A percentile compares a stretch with the other conserved stretches of the same genome.
phyloP scores from a whole-genome alignment of 805 yeast species.

The Zygosaccharomyces gambellarensis region DNA sequence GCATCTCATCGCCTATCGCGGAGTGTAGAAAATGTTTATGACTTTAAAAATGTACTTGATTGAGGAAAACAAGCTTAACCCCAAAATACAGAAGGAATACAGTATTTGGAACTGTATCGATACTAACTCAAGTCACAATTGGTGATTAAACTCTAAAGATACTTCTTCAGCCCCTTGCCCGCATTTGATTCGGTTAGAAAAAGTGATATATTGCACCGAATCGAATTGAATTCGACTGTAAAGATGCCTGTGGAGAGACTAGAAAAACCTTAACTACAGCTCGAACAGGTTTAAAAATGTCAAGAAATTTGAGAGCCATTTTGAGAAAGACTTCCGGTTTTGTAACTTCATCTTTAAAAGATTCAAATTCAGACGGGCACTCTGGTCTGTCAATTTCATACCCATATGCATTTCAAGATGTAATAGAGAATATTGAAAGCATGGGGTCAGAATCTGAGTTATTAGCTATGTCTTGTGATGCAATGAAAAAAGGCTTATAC shows the following conservation, averaged over 20 bases:
- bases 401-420: conserved; percentile 19
- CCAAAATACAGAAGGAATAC: not conserved
- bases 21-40: not conserved
- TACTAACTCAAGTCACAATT: no score
- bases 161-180: no score
- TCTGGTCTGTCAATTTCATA: conserved; percentile 26
- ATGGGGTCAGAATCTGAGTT: conserved; percentile 9
- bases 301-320: conserved; percentile 14
- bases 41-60: not conserved
- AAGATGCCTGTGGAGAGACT: conserved; percentile 1
- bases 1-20: not conserved
- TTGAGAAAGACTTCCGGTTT: conserved; percentile 17
- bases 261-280: not conserved
- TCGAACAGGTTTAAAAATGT: conserved; percentile 1
- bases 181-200: not conserved
- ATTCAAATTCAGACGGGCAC: conserved; percentile 6
- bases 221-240: not conserved
- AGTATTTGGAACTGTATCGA: no score
- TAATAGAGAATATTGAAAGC: conserved; percentile 9
- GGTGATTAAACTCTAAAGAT: not conserved
- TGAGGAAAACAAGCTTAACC: not conserved
- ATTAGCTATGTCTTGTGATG: conserved; percentile 10
- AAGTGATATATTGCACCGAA: not conserved
- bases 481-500: conserved; percentile 21
- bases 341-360: conserved; percentile 6